These are phyloP conservation scores for Neurospora discreta DNA, from an alignment of 495 filamentous ascomycete species.

Conservation along the genomic window DNA sequence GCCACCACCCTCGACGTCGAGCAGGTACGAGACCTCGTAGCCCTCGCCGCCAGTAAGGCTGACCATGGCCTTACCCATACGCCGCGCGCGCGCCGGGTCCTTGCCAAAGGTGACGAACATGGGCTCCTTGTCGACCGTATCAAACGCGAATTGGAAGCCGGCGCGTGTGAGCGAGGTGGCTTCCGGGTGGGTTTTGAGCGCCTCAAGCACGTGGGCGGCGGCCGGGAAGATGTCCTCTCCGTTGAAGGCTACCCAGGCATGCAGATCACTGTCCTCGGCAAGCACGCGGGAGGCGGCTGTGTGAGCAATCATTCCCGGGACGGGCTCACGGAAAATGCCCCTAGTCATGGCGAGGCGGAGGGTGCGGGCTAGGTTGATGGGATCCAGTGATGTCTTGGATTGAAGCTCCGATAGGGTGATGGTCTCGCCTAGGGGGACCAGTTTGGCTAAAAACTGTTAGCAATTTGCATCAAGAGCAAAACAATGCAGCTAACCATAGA, in stretches of 20 bases:
- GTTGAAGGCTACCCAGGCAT: conserved; percentile 41
- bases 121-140: conserved; percentile 34
- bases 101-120: conserved; percentile 42
- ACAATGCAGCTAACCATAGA: background rate
- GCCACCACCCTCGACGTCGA: conserved; percentile 24
- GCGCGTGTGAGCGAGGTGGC: conserved; percentile 29
- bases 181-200: conserved; percentile 27
- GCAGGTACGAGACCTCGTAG: conserved; percentile 35
- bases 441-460: conserved; percentile 18
- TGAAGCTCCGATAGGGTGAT: conserved; percentile 36
- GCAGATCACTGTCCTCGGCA: conserved; percentile 29
- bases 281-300: conserved; percentile 38
- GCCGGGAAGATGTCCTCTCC: conserved; percentile 41
- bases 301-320: conserved; percentile 39
- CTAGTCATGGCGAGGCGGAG: conserved; percentile 47
- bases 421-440: conserved; percentile 26
- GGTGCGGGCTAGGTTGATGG: conserved; percentile 37
- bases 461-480: conserved; percentile 1
- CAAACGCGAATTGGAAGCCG: conserved; percentile 39
- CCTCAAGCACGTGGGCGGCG: conserved; percentile 27
- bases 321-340: conserved; percentile 43
- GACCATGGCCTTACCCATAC: conserved; percentile 43
- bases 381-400: conserved; percentile 26
- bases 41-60: conserved; percentile 37
- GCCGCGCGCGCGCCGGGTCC: conserved; percentile 30